Evolutionary conservation across 2,329 filamentous ascomycete genomes (phyloP).

Genomic region (Cercospora zeae-maydis): DNA sequence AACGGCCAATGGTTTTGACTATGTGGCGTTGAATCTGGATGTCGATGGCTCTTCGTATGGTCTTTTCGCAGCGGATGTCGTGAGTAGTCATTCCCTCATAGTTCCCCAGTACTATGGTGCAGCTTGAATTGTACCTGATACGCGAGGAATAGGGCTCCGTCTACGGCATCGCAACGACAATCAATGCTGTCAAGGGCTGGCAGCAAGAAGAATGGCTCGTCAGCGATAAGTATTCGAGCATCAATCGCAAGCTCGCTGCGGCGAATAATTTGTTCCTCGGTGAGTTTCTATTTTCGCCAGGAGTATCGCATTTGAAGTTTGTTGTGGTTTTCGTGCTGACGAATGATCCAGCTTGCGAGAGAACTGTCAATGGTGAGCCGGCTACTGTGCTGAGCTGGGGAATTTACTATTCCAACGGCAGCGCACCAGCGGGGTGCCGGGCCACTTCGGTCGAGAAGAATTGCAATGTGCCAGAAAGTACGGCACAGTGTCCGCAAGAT

Average conservation of each 20-base stretch:
- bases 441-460: conserved; percentile 5
- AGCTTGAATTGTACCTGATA: neutral
- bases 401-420: neutral
- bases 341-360: conserved; percentile 11
- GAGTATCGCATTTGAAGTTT: neutral
- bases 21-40: conserved; percentile 14
- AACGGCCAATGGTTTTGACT: conserved; percentile 1
- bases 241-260: conserved; percentile 12
- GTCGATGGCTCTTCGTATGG: conserved; percentile 12
- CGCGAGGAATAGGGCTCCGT: neutral
- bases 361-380: conserved; percentile 13
- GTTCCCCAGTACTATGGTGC: neutral
- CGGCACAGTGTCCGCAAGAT: neutral
- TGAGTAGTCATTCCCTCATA: too few species aligned
- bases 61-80: conserved; percentile 9
- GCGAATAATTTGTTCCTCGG: conserved; percentile 9
- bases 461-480: conserved; percentile 15
- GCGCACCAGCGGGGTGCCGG: conserved; percentile 9
- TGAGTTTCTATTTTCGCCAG: neutral
- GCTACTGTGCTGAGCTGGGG: conserved; percentile 5
- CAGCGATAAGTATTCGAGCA: neutral
- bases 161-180: conserved; percentile 10
- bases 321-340: neutral
- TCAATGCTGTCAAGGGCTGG: conserved; percentile 5
- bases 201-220: conserved; percentile 14